Base-by-base conservation (phyloP, 2,329 filamentous ascomycete species). In the Paecilomyces niveus region DNA sequence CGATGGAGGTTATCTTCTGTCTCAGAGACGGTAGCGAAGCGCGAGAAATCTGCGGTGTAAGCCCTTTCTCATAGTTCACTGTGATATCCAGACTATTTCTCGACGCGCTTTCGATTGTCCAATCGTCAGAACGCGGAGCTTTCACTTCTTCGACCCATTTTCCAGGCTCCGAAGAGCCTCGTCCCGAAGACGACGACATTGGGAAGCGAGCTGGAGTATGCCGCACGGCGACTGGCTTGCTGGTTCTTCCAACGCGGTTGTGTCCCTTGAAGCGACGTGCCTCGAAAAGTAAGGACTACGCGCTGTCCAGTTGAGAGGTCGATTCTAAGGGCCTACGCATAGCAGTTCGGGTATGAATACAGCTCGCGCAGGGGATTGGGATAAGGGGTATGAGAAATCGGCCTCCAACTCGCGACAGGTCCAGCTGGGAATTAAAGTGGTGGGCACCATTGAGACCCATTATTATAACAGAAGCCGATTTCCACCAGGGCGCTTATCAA, bases 1-100 rank as follows among this genome's bases (percentile, higher is more conserved):
- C 73, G 32, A 76, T 67, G 1, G 79, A 80, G 1, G 78, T 78
- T 18, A 74, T 72, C 45, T 75, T 76, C 56, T 70, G 72, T 10
- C 74, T 70, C 50, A 75, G 63, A 5, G 71, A 72, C 10, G 76
- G 69, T 13, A 67, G 63, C 10, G 73, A 74, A 9, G 63, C 56
- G 22, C 66, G 65, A 21, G 72, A 73, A 8, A 68, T 61, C 35
- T 65, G 68, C 6, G 67, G 70, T 1, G 71, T 69, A 35, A 72
- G 58, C 1, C 61, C 62, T 57, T 62, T 68, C 33, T 61, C 58
- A 1, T 26, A 31, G 31, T 69, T 65, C 24, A 67, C 57, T 10
- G 65, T 11, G 15, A 53, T 54, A 21, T 33, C 32, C 13, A 29
- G 18, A 55, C 32, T 29, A 10, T 55, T 13, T 50, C n/a, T 26